Conservation (phyloP, 768 basidiomycete species). For the Mycena rosella region DNA sequence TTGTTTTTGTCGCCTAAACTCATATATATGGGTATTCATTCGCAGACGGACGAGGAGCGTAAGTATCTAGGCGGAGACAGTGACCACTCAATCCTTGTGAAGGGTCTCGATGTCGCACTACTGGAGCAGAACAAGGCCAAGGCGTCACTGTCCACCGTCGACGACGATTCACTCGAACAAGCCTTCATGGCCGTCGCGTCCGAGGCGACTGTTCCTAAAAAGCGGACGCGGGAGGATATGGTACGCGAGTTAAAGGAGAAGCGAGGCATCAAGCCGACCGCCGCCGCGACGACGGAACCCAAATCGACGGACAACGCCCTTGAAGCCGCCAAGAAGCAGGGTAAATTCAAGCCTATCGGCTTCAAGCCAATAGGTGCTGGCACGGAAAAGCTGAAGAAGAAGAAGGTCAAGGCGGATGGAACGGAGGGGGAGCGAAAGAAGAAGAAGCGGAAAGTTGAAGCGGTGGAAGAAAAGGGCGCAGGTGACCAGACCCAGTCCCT, state of each 20-base stretch:
- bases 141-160: constrained; percentile 65
- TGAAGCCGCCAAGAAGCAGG: constrained; percentile 62
- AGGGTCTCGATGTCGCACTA: constrained; percentile 89
- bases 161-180: constrained; percentile 86
- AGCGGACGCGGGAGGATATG: constrained; percentile 85
- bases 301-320: constrained; percentile 49
- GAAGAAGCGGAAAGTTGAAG: constrained; percentile 67
- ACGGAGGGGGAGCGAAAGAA: constrained; percentile 66
- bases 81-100: constrained; percentile 88
- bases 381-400: constrained; percentile 66
- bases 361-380: constrained; percentile 71
- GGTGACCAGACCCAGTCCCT: constrained; percentile 39
- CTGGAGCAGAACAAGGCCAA: constrained; percentile 88
- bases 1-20: not conserved
- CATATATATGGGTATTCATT: not conserved
- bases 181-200: constrained; percentile 68
- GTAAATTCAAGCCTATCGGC: constrained; percentile 71
- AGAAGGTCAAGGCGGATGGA: constrained; percentile 53
- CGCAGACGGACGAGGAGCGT: constrained; percentile 79
- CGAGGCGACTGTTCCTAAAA: constrained; percentile 53
- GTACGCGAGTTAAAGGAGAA: constrained; percentile 79
- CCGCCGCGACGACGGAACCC: constrained; percentile 41
- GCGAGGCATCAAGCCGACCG: constrained; percentile 49
- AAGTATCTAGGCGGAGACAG: constrained; percentile 88
- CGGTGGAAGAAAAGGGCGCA: constrained; percentile 39